A percentile compares a stretch with the other conserved stretches of the same genome.
Conservation (phyloP, 2,329 filamentous ascomycete species). For the Myriosclerotinia scirpicola region DNA sequence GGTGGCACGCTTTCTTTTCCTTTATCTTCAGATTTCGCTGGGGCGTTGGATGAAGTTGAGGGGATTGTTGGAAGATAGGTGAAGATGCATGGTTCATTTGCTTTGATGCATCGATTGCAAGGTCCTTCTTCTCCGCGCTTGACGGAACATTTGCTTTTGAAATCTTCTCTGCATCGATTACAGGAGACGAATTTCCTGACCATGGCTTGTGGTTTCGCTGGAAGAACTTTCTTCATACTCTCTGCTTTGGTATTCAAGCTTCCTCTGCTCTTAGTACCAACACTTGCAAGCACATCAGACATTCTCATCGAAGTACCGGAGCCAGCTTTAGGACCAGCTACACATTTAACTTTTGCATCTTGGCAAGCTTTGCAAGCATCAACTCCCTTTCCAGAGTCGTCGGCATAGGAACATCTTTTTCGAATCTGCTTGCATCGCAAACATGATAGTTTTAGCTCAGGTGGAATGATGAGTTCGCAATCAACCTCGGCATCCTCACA, state of each 20-base stretch:
- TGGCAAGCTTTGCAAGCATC: conserved; percentile 32
- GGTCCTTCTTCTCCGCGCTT: conserved; percentile 30
- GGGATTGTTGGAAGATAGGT: not conserved
- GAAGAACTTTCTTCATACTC: not conserved
- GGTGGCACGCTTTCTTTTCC: not conserved
- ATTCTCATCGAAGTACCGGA: conserved; percentile 5
- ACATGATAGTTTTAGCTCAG: conserved; percentile 31
- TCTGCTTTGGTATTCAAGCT: not conserved
- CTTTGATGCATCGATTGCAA: conserved; percentile 29
- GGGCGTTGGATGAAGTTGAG: not conserved
- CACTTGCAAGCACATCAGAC: not conserved
- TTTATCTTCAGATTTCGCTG: not conserved
- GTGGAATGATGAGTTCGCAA: conserved; percentile 32
- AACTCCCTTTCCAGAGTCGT: conserved; percentile 29
- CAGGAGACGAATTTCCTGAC: conserved; percentile 27
- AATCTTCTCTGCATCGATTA: conserved; percentile 28
- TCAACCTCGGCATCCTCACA: conserved; percentile 32
- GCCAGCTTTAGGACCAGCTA: conserved; percentile 27
- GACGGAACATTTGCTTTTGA: conserved; percentile 25
- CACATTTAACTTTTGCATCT: conserved; percentile 27
- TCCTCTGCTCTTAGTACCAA: not conserved
- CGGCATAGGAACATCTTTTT: conserved; percentile 29
- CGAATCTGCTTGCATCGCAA: conserved; percentile 31
- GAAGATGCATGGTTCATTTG: conserved; percentile 29
- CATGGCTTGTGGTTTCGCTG: not conserved